Percentiles rank a stretch among this genome's conserved stretches.
Evolutionary conservation across 805 yeast species (phyloP).

Genomic region (Pichia heedii): DNA sequence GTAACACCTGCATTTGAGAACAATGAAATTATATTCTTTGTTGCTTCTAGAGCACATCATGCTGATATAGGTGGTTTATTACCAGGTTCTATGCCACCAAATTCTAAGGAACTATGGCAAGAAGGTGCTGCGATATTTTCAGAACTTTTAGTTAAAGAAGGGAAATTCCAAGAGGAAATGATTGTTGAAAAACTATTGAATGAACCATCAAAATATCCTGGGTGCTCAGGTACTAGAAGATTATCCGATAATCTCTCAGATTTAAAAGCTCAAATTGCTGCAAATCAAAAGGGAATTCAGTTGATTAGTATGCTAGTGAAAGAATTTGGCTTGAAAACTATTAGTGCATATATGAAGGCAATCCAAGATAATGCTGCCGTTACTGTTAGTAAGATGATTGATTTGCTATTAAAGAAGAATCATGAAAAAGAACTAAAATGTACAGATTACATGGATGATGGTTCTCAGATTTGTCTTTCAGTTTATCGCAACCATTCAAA

Average conservation of each 20-base stretch:
- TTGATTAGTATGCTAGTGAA: slow-evolving; percentile 49
- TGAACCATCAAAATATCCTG: slow-evolving; percentile 74
- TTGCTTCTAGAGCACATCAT: slow-evolving; percentile 93
- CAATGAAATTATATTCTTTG: slow-evolving; percentile 63
- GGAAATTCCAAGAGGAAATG: slow-evolving; percentile 66
- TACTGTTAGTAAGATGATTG: slow-evolving; percentile 53
- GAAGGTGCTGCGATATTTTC: slow-evolving; percentile 88
- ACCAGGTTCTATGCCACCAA: slow-evolving; percentile 95
- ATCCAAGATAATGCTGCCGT: slow-evolving; percentile 71
- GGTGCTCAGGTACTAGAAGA: slow-evolving; percentile 84
- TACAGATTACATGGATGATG: slow-evolving; percentile 72
- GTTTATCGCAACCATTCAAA: slow-evolving; percentile 38
- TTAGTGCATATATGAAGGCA: slow-evolving; percentile 69
- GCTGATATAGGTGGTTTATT: slow-evolving; percentile 90
- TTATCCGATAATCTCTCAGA: slow-evolving; percentile 78
- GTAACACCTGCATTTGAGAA: slow-evolving; percentile 80
- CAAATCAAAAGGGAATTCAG: slow-evolving; percentile 77
- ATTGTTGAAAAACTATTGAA: slow-evolving; percentile 49
- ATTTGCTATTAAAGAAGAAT: slow-evolving; percentile 36
- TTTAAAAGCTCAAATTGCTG: slow-evolving; percentile 78
- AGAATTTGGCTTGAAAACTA: slow-evolving; percentile 53
- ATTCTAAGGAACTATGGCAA: slow-evolving; percentile 73
- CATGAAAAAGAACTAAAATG: slow-evolving; percentile 35
- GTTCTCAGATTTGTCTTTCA: slow-evolving; percentile 50
- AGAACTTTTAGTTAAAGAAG: slow-evolving; percentile 61